A percentile compares a stretch with the other conserved stretches of the same genome.
Conservation (phyloP, 768 basidiomycete species). For the Boletales sp. region DNA sequence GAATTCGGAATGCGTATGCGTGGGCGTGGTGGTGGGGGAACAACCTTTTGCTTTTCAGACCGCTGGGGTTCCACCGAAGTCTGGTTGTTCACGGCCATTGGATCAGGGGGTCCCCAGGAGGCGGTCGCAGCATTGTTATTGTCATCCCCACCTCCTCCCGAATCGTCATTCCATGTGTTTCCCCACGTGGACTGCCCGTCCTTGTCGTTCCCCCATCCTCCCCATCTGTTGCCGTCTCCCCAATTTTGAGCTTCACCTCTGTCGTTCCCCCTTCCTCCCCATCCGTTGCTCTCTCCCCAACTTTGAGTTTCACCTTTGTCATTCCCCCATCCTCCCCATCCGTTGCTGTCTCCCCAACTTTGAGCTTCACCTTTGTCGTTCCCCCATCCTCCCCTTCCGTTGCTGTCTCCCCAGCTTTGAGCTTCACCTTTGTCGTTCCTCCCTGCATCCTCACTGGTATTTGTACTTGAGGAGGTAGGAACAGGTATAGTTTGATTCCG, state of each 20-base stretch:
- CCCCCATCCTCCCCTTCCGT: neutral
- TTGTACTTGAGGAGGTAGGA: no score
- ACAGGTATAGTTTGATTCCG: no score
- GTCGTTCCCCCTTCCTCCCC: neutral
- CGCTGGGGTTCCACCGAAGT: neutral
- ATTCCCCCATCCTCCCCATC: slow-evolving; percentile 7
- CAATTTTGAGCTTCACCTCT: neutral
- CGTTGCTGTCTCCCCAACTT: neutral
- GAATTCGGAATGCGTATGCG: slow-evolving; percentile 23
- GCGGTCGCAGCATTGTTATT: neutral
- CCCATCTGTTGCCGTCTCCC: no score
- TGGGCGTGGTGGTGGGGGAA: slow-evolving; percentile 26
- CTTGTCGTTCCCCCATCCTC: no score
- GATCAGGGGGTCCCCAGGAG: slow-evolving; percentile 3
- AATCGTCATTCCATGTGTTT: neutral
- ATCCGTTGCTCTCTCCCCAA: neutral
- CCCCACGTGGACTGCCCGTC: neutral
- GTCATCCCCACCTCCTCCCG: slow-evolving; percentile 2
- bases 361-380: neutral
- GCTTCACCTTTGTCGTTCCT: no score
- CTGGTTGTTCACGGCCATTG: slow-evolving; percentile 10
- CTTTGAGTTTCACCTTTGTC: neutral
- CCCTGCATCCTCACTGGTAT: no score
- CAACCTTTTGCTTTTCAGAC: slow-evolving; percentile 8
- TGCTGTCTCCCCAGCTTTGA: neutral